phyloP scores from a whole-genome alignment of 1,139 yeast genomes.

The Yamadazyma dushanensis region DNA sequence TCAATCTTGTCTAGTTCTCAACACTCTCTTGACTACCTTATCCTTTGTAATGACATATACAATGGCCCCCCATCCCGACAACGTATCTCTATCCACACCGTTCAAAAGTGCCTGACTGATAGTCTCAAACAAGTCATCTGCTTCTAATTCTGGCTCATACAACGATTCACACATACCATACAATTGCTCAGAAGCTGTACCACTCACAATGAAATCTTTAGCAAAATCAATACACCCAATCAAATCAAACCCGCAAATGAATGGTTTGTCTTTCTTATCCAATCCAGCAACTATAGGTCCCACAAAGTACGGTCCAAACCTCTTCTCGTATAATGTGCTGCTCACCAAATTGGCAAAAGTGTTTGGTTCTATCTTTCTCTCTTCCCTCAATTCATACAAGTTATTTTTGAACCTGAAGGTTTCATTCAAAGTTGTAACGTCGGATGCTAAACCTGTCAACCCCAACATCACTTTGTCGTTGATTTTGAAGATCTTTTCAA shows the following conservation, averaged over 20 bases:
- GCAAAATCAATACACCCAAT: slow-evolving; percentile 97
- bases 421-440: slow-evolving; percentile 83
- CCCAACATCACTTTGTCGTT: slow-evolving; percentile 84
- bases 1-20: slow-evolving; percentile 91
- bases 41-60: slow-evolving; percentile 93
- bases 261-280: slow-evolving; percentile 79
- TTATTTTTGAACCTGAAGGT: slow-evolving; percentile 82
- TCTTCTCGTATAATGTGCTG: slow-evolving; percentile 82
- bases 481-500: slow-evolving; percentile 85
- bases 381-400: slow-evolving; percentile 87
- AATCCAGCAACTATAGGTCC: slow-evolving; percentile 98
- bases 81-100: slow-evolving; percentile 96
- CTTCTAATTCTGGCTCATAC: slow-evolving; percentile 89
- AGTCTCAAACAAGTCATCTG: slow-evolving; percentile 95
- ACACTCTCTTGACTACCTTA: slow-evolving; percentile 79
- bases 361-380: slow-evolving; percentile 87
- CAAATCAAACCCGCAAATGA: slow-evolving; percentile 91
- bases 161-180: slow-evolving; percentile 99
- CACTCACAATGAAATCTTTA: slow-evolving; percentile 93
- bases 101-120: slow-evolving; percentile 90
- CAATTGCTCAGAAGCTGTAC: slow-evolving; percentile 93
- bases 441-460: slow-evolving; percentile 93
- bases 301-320: slow-evolving; percentile 96
- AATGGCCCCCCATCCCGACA: slow-evolving; percentile 98
- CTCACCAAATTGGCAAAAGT: slow-evolving; percentile 93